Evolutionary conservation across 495 filamentous ascomycete species (phyloP).

Genomic region (Patellaria atrata): DNA sequence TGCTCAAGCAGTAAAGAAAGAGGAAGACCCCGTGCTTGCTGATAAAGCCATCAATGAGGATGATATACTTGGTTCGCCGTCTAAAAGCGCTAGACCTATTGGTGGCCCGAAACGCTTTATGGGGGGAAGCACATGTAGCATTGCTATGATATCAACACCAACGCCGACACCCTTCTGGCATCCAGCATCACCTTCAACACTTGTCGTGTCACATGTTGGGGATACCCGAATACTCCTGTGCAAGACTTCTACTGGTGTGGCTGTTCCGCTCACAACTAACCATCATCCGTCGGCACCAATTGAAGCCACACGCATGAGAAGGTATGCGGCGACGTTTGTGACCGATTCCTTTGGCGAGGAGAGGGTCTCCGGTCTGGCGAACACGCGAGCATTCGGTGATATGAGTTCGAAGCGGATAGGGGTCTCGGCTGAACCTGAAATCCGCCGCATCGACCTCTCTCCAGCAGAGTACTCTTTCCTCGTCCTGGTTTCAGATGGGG

Average conservation of each 20-base stretch:
- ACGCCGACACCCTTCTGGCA: constrained; percentile 92
- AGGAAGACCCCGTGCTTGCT: constrained; percentile 50
- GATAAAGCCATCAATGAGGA: constrained; percentile 67
- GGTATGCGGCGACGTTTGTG: constrained; percentile 73
- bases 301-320: constrained; percentile 68
- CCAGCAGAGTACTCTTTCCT: constrained; percentile 79
- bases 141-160: constrained; percentile 82
- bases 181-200: constrained; percentile 62
- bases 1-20: constrained; percentile 61
- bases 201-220: constrained; percentile 82
- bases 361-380: constrained; percentile 83
- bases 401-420: constrained; percentile 81
- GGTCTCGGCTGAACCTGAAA: constrained; percentile 84
- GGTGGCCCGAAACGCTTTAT: constrained; percentile 65
- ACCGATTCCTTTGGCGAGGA: constrained; percentile 97
- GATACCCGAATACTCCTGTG: constrained; percentile 85
- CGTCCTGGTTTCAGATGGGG: constrained; percentile 75
- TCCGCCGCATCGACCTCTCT: constrained; percentile 53
- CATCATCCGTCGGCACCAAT: constrained; percentile 80
- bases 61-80: constrained; percentile 57
- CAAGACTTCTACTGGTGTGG: constrained; percentile 59
- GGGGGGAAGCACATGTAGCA: constrained; percentile 79
- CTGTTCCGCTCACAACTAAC: constrained; percentile 67
- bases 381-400: constrained; percentile 87
- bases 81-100: constrained; percentile 31